Percentiles rank a stretch among this genome's conserved stretches.
Conservation (phyloP, 2,329 filamentous ascomycete genomes). For the Paecilomyces variotii region DNA sequence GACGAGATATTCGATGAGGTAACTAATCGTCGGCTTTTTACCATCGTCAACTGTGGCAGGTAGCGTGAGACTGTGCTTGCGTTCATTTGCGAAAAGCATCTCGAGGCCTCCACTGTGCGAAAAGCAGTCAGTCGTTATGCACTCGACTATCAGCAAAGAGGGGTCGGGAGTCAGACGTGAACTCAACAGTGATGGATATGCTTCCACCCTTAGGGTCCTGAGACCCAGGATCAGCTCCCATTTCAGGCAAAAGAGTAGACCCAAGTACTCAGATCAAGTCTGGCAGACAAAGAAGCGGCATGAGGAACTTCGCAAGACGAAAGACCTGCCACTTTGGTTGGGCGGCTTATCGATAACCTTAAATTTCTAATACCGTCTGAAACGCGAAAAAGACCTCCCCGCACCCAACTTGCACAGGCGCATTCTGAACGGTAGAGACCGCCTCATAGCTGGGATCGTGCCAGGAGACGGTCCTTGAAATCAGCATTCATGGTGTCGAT, state of each 20-base stretch:
- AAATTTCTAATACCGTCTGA: constrained; percentile 6
- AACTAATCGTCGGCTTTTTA: constrained; percentile 59
- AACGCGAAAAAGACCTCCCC: neutral
- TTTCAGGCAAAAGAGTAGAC: neutral
- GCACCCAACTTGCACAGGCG: neutral
- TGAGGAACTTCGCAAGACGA: neutral
- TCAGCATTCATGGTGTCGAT: constrained; percentile 29
- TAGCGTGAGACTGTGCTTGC: constrained; percentile 62
- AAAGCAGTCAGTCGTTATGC: constrained; percentile 2
- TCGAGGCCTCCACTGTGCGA: constrained; percentile 73
- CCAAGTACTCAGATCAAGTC: neutral
- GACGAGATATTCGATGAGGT: constrained; percentile 71
- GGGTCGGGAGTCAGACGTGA: constrained; percentile 47
- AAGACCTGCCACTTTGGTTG: neutral
- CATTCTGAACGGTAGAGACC: constrained; percentile 2
- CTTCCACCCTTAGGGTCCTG: constrained; percentile 11
- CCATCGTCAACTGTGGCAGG: constrained; percentile 56
- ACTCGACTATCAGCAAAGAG: constrained; percentile 1
- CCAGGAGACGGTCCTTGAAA: neutral
- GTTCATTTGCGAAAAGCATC: constrained; percentile 81
- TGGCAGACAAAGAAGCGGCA: neutral
- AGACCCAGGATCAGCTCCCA: constrained; percentile 4
- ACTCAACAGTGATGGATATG: constrained; percentile 63
- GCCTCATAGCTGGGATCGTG: constrained; percentile 1
- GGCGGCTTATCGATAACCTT: constrained; percentile 33